Base-by-base conservation (phyloP, 2,329 filamentous ascomycete species). In the Capronia americana region DNA sequence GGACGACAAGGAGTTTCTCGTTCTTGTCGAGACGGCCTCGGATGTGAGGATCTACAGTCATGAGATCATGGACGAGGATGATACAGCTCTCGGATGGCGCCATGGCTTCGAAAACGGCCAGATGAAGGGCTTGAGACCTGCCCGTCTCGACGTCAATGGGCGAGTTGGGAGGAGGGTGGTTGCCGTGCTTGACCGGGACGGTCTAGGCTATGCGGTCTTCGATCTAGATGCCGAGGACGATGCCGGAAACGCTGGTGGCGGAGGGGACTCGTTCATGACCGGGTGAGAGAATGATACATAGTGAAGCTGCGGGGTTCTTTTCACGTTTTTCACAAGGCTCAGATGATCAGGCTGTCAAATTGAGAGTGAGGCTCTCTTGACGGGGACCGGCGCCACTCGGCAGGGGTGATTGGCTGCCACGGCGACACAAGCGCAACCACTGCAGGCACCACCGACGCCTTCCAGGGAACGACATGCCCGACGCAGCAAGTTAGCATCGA, bases 1-100 rank as follows among this genome's bases (percentile, higher is more conserved):
- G 51, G 83, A 90, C 71, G 86, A 90, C 63, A 77, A 82, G 12
- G 82, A 79, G 0, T 75, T 93, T 1, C 81, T 92, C 61, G 71
- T 91, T 1, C 82, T 93, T 1, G 85, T 84, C 77, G 73, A 75
- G 51, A 73, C 75, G 38, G 63, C 69, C 24, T 73, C 28, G 14
- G 63, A 66, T 56, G 48, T 56, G 34, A 59, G 63, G 32, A 46
- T 71, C 12, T 68, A 67, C 44, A 30, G 51, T 17, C 44, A 63
- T 11, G 28, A 48, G 11, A 51, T 69, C 20, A 56, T 41, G 12
- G 53, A 57, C 10, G 64, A 66, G 32, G 44, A 34, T 28, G 64
- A 66, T 51, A 50, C 60, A 14, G 69, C 65, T 1, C 70, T 76
- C n/a, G 67, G 77, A 57, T 73, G 84, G 17, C 75, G 78, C 28